A percentile compares a stretch with the other conserved stretches of the same genome.
Conservation (phyloP, 1,284 basidiomycete genomes). For the Rhizoctonia solani region DNA sequence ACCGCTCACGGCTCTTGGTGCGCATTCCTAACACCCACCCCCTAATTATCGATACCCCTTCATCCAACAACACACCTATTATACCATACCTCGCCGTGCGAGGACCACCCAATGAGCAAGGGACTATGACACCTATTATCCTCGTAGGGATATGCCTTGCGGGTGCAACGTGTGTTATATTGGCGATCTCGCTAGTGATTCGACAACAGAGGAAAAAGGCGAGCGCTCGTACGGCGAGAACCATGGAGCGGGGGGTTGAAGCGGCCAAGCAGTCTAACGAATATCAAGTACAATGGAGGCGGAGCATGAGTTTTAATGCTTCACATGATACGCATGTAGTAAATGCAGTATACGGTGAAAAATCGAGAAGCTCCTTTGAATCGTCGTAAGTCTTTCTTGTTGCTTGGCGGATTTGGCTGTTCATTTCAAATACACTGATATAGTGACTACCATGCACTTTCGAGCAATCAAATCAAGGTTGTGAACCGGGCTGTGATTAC, state of each 20-base stretch:
- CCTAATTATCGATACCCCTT: background rate
- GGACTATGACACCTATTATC: background rate
- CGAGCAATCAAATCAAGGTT: background rate
- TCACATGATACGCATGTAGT: slow-evolving; percentile 30
- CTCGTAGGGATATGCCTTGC: slow-evolving; percentile 11
- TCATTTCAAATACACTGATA: background rate
- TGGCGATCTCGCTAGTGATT: background rate
- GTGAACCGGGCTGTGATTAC: slow-evolving; percentile 7
- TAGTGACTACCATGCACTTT: slow-evolving; percentile 16
- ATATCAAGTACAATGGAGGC: too few species aligned
- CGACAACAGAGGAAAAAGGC: background rate
- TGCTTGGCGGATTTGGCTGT: background rate
- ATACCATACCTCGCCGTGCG: background rate
- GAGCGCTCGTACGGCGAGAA: background rate
- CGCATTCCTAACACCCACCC: too few species aligned
- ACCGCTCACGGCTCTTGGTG: background rate
- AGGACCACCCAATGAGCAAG: too few species aligned
- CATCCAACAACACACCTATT: background rate
- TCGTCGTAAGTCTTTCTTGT: background rate
- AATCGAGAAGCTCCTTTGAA: slow-evolving; percentile 6
- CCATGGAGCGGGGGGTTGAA: slow-evolving; percentile 14
- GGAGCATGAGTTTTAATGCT: background rate
- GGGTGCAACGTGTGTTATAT: background rate
- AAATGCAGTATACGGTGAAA: slow-evolving; percentile 15
- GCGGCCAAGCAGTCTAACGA: background rate